Conservation (phyloP, 1,284 basidiomycete genomes). For the Termitomyces sp. region DNA sequence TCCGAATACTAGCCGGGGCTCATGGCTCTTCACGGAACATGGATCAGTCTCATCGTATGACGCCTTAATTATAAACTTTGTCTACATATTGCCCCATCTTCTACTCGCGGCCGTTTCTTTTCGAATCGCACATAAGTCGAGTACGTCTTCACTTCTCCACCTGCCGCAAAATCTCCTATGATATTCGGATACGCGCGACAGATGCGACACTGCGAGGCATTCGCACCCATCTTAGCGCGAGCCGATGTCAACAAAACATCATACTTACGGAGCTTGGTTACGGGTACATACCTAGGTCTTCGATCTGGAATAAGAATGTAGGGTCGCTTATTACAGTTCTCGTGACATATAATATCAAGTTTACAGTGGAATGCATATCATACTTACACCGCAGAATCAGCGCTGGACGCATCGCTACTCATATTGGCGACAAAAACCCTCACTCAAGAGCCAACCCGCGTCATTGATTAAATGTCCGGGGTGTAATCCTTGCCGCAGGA, state of each 20-base stretch:
- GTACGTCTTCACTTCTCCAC: neutral
- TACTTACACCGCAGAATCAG: too few relatives aligned
- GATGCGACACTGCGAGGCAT: neutral
- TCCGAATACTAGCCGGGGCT: slow-evolving; percentile 4
- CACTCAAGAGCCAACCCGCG: too few relatives aligned
- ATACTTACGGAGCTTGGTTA: neutral
- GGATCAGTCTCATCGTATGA: slow-evolving; percentile 13
- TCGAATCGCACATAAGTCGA: neutral
- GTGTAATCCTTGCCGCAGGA: neutral
- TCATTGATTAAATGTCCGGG: too few relatives aligned
- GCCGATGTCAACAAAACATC: neutral
- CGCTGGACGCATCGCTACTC: too few relatives aligned
- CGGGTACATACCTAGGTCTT: neutral
- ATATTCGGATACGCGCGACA: neutral
- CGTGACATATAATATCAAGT: too few relatives aligned
- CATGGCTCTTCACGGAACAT: slow-evolving; percentile 10
- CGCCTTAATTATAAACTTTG: neutral
- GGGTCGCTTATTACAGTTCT: neutral
- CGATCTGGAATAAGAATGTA: neutral
- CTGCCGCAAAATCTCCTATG: neutral
- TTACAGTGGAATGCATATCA: too few relatives aligned
- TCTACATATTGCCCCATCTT: neutral
- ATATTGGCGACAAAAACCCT: too few relatives aligned
- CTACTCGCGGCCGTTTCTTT: neutral
- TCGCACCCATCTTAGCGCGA: neutral